Evolutionary conservation across 441 rosid species (phyloP).

Genomic region (Mallotus repandus): DNA sequence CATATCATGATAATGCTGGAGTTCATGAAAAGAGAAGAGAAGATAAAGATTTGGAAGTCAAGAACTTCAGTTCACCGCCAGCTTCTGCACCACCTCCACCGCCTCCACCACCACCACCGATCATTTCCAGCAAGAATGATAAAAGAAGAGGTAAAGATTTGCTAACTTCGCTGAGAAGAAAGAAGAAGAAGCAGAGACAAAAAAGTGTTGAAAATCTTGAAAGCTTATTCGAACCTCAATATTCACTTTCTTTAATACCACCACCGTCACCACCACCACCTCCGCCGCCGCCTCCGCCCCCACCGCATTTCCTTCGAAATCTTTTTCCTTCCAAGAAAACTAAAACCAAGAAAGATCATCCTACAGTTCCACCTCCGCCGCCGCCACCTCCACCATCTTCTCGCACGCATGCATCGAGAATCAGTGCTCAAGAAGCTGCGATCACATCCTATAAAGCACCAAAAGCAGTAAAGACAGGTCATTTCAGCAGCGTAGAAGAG

Average conservation of each 20-base stretch:
- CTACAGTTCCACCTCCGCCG: conserved; percentile 42
- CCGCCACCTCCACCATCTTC: conserved; percentile 47
- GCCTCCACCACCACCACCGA: conserved; percentile 36
- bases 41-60: conserved; percentile 15
- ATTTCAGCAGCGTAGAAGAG: conserved; percentile 20
- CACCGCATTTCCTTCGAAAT: conserved; percentile 52
- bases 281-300: conserved; percentile 63
- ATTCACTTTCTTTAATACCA: conserved; percentile 25
- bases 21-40: conserved; percentile 17
- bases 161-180: conserved; percentile 46
- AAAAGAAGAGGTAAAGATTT: conserved; percentile 69
- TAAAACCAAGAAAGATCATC: conserved; percentile 38
- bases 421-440: conserved; percentile 16
- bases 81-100: conserved; percentile 14
- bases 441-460: conserved; percentile 31
- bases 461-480: conserved; percentile 32
- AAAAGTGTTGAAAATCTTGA: conserved; percentile 82
- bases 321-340: conserved; percentile 58
- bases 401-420: conserved; percentile 9
- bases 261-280: conserved; percentile 45
- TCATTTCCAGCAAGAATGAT: conserved; percentile 27
- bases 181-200: conserved; percentile 67
- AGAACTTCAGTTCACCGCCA: conserved; percentile 15
- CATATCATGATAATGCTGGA: conserved; percentile 35
- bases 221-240: conserved; percentile 48